phyloP scores from a whole-genome alignment of 2,329 filamentous ascomycete genomes.

The Malbranchea zuffiana region DNA sequence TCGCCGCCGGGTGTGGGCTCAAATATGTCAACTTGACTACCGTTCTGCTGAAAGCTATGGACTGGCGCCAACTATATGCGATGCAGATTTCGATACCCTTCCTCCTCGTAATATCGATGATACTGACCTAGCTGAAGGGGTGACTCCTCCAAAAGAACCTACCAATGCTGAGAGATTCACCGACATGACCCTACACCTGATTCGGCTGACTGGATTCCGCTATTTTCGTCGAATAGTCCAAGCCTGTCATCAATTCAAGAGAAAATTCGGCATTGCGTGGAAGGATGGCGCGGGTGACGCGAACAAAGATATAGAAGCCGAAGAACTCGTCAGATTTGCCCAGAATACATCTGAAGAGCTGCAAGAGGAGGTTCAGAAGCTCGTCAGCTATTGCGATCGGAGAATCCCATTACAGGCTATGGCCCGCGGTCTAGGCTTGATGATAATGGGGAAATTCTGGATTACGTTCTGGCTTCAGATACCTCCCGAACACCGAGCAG shows the following conservation, averaged over 20 bases:
- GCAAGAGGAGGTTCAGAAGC: neutral
- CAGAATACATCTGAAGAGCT: conserved; percentile 1
- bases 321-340: neutral
- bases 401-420: conserved; percentile 9
- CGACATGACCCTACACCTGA: conserved; percentile 12
- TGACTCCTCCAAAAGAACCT: neutral
- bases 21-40: conserved; percentile 13
- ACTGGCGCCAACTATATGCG: conserved; percentile 12
- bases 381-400: conserved; percentile 10
- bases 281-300: neutral
- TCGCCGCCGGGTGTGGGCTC: conserved; percentile 12
- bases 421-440: conserved; percentile 8
- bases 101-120: conserved; percentile 12
- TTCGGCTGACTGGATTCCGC: conserved; percentile 11
- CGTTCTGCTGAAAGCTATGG: conserved; percentile 11
- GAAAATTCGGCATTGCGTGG: conserved; percentile 1
- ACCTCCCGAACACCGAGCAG: conserved; percentile 10
- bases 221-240: conserved; percentile 11
- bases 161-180: conserved; percentile 7
- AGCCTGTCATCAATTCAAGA: conserved; percentile 9
- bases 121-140: conserved; percentile 10
- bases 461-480: conserved; percentile 11
- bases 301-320: neutral
- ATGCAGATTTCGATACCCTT: conserved; percentile 12
- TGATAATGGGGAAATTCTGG: conserved; percentile 13